Evolutionary conservation across 208 protist genomes (phyloP).

Genomic region (Novymonas esmeraldas): DNA sequence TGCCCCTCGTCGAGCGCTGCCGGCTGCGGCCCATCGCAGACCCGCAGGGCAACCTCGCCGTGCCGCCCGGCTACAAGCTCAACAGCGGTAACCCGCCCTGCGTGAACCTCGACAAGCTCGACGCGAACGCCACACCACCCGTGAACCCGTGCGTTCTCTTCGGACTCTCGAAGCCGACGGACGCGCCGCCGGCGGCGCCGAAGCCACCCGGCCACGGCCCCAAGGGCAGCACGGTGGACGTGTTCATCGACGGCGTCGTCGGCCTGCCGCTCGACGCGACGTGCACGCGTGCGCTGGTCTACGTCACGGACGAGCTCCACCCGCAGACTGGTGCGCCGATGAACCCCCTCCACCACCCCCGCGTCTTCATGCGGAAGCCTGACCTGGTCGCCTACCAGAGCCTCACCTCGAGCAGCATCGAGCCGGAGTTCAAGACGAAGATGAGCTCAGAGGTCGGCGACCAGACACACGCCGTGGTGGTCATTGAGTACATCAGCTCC

Average conservation of each 20-base stretch:
- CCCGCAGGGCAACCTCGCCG: slow-evolving; percentile 41
- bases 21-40: slow-evolving; percentile 31
- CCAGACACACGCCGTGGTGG: slow-evolving; percentile 49
- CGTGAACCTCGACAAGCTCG: slow-evolving; percentile 34
- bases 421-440: slow-evolving; percentile 46
- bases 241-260: slow-evolving; percentile 51
- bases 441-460: slow-evolving; percentile 21
- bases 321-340: slow-evolving; percentile 20
- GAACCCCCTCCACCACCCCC: slow-evolving; percentile 39
- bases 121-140: slow-evolving; percentile 17
- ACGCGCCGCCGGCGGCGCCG: slow-evolving; percentile 13
- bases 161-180: slow-evolving; percentile 34
- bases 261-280: slow-evolving; percentile 58
- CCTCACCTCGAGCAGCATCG: slow-evolving; percentile 34
- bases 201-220: slow-evolving; percentile 29
- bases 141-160: slow-evolving; percentile 40
- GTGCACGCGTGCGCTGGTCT: slow-evolving; percentile 65
- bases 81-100: slow-evolving; percentile 20
- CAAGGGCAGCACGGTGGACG: slow-evolving; percentile 31
- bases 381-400: slow-evolving; percentile 55
- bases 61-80: slow-evolving; percentile 49
- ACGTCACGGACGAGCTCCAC: slow-evolving; percentile 53
- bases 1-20: slow-evolving; percentile 15
- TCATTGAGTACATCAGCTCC: slow-evolving; percentile 68
- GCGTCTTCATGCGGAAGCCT: slow-evolving; percentile 57